Evolutionary conservation across 805 yeast genomes (phyloP).

Genomic region (Priceomyces melissophilus): DNA sequence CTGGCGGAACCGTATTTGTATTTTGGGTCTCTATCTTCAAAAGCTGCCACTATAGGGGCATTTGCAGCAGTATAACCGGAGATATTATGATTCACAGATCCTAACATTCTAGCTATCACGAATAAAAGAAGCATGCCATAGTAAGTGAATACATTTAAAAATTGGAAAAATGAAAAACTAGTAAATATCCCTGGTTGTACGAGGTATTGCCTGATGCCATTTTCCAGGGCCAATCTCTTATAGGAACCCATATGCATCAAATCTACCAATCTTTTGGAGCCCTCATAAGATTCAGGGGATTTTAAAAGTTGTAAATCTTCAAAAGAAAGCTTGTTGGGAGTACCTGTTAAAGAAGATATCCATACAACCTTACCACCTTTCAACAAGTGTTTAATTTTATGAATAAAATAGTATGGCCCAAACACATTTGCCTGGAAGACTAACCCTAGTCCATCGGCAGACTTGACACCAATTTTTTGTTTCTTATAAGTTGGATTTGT

Average conservation of each 20-base stretch:
- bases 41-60: constrained; percentile 62
- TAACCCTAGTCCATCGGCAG: constrained; percentile 77
- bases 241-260: constrained; percentile 74
- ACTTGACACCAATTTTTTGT: constrained; percentile 73
- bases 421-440: constrained; percentile 96
- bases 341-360: constrained; percentile 83
- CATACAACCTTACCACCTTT: constrained; percentile 71
- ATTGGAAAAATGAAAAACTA: constrained; percentile 73
- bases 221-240: constrained; percentile 39
- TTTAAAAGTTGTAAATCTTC: constrained; percentile 70
- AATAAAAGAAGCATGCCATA: constrained; percentile 84
- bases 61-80: constrained; percentile 88
- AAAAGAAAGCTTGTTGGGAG: constrained; percentile 67
- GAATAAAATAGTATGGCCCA: constrained; percentile 86
- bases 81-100: constrained; percentile 87
- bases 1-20: constrained; percentile 69
- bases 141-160: constrained; percentile 72
- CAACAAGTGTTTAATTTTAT: constrained; percentile 58
- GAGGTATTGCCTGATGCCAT: constrained; percentile 67
- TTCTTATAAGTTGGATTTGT: constrained; percentile 84
- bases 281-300: constrained; percentile 76
- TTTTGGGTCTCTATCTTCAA: constrained; percentile 51
- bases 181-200: constrained; percentile 94
- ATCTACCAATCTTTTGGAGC: constrained; percentile 85
- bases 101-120: constrained; percentile 74